A percentile compares a stretch with the other conserved stretches of the same genome.
Conservation (phyloP, 2,329 filamentous ascomycete species). For the Phaeoacremonium minimum region DNA sequence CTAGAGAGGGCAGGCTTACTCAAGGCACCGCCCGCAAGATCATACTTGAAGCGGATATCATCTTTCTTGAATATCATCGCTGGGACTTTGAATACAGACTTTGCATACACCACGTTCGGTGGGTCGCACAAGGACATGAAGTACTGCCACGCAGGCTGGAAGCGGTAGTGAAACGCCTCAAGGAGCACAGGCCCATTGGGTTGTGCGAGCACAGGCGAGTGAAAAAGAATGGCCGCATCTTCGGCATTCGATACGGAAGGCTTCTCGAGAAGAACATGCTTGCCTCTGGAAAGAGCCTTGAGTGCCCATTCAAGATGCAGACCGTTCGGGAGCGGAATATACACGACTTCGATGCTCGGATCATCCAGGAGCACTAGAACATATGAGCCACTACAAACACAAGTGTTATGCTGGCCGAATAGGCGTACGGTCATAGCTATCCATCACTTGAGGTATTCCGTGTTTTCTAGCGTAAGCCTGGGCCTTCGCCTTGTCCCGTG, state of each 20-base stretch:
- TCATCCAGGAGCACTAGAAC: slow-evolving; percentile 33
- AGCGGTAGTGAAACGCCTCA: slow-evolving; percentile 48
- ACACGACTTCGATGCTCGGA: slow-evolving; percentile 40
- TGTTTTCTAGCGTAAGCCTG: slow-evolving; percentile 45
- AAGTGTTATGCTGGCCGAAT: too few species aligned
- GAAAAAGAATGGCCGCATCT: slow-evolving; percentile 41
- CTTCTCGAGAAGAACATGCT: slow-evolving; percentile 54
- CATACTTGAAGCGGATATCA: slow-evolving; percentile 38
- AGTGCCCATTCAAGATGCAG: slow-evolving; percentile 42
- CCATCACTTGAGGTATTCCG: slow-evolving; percentile 42
- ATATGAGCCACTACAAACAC: too few species aligned
- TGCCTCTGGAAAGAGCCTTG: slow-evolving; percentile 40
- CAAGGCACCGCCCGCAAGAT: slow-evolving; percentile 33
- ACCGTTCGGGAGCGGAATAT: slow-evolving; percentile 41
- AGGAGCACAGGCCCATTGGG: slow-evolving; percentile 38
- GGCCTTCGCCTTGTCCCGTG: slow-evolving; percentile 41
- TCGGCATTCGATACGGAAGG: slow-evolving; percentile 38
- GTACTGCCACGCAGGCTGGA: slow-evolving; percentile 41
- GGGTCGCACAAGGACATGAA: slow-evolving; percentile 34
- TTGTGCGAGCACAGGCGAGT: slow-evolving; percentile 22
- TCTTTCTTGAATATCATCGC: slow-evolving; percentile 23
- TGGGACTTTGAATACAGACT: slow-evolving; percentile 22
- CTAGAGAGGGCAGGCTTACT: slow-evolving; percentile 18
- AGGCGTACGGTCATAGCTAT: slow-evolving; percentile 41
- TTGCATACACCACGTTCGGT: slow-evolving; percentile 28